Conservation (phyloP, 1,284 basidiomycete species). For the Hypsizygus ulmarius region DNA sequence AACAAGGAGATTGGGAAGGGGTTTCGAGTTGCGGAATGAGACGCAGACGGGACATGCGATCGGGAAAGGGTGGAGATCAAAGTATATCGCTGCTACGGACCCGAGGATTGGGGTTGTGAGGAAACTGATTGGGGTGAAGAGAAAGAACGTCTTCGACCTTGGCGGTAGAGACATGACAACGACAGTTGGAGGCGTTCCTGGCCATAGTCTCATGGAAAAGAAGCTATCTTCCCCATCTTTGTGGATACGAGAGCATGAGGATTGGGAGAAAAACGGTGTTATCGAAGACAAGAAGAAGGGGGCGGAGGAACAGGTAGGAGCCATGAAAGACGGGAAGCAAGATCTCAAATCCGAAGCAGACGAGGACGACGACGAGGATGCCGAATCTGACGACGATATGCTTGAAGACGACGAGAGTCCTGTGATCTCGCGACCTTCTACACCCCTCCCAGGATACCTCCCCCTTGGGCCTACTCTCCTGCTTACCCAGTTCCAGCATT, state of each 20-base stretch:
- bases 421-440: constrained; percentile 52
- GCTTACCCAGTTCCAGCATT: constrained; percentile 63
- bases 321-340: constrained; percentile 23
- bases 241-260: constrained; percentile 39
- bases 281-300: constrained; percentile 26
- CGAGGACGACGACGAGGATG: constrained; percentile 35
- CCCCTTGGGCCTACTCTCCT: constrained; percentile 65
- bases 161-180: constrained; percentile 8
- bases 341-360: constrained; percentile 18
- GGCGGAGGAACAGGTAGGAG: constrained; percentile 14
- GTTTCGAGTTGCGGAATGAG: neutral
- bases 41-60: neutral
- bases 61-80: constrained; percentile 41
- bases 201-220: neutral
- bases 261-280: constrained; percentile 42
- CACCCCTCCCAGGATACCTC: constrained; percentile 66
- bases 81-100: constrained; percentile 60
- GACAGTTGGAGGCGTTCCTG: neutral
- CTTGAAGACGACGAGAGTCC: constrained; percentile 38
- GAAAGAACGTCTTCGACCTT: constrained; percentile 39
- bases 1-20: neutral
- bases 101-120: constrained; percentile 62
- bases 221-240: constrained; percentile 23
- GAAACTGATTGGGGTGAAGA: constrained; percentile 64
- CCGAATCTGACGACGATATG: constrained; percentile 34